phyloP scores from a whole-genome alignment of 192 early-diverging fungal species.

The Phlyctochytrium bullatum region DNA sequence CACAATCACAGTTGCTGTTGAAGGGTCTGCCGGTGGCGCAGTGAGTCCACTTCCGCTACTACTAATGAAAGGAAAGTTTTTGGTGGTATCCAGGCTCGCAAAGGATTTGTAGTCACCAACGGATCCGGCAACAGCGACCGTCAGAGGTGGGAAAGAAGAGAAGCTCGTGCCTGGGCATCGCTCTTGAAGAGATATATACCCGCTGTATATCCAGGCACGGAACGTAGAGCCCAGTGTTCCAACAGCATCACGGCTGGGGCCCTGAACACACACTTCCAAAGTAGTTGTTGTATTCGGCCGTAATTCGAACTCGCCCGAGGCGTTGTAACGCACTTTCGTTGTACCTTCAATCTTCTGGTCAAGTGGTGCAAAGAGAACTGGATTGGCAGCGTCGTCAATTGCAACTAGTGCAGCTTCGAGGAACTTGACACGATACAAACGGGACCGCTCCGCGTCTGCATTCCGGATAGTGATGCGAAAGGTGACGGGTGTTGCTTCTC shows the following conservation, averaged over 20 bases:
- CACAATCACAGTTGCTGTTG: neutral
- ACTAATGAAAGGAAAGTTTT: neutral
- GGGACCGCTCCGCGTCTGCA: neutral
- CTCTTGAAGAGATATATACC: neutral
- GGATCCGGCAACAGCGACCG: neutral
- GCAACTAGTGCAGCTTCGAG: conserved; percentile 2
- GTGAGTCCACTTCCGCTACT: neutral
- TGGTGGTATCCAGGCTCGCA: neutral
- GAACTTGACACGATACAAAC: neutral
- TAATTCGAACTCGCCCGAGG: conserved; percentile 13
- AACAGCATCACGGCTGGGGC: conserved; percentile 9
- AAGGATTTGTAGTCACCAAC: neutral
- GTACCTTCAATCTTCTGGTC: neutral
- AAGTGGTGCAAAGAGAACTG: neutral
- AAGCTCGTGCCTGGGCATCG: neutral
- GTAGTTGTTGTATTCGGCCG: conserved; percentile 19
- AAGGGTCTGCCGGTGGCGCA: neutral
- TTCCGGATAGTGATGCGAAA: conserved; percentile 1
- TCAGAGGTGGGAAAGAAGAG: no score
- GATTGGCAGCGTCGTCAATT: conserved; percentile 11
- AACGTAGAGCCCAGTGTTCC: neutral
- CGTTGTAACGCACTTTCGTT: neutral
- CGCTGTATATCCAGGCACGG: neutral
- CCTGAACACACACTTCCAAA: conserved; percentile 25
- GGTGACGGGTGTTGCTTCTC: neutral